Evolutionary conservation across 805 yeast genomes (phyloP), one percentile per base, ranked within the genome.

Genomic region (Peterozyma xylosa): DNA sequence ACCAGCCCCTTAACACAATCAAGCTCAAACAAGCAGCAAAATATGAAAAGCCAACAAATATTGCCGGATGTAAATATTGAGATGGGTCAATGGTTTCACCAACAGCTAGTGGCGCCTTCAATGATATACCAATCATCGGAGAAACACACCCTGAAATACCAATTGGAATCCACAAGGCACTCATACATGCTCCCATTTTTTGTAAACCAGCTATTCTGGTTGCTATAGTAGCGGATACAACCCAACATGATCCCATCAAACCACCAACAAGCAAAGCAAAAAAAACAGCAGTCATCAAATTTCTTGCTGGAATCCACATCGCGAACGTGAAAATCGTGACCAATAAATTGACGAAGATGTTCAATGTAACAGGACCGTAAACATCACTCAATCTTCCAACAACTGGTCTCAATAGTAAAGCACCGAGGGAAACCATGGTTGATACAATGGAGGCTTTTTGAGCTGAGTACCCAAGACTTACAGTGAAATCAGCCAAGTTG

Each of bases 201-300:
- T 66, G 56, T 30, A 80, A 56, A 0, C 87, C 87, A 14, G 73
- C 73, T 21, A 79, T 60, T 41, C 78, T 58, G 1, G 82, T 71
- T 1, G 69, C 57, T 21, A 77, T 62, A 3, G 84, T 69, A 1
- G 80, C 73, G 47, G 72, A 50, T 3, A 77, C 70, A 3, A 80
- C 73, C 74, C 78, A 81, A 37, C 80, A 63, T 10, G 78, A 64
- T 2, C 87, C 87, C 82, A 80, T 80, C 30, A 74, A 42, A 0
- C 68, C 62, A 33, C 88, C 88, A 50, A 63, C 67, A 5, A 80
- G 48, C 13, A 80, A 30, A 1, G 77, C 76, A 53, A 79, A 74
- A 0, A 62, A 70, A 5, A 78, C 52, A 1, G 78, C 74, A 1
- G 82, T 75, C 1, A 82, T 81, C 46, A 60, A 70, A 51, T 76